These are phyloP conservation scores for Botryotinia calthae DNA, from an alignment of 2,329 filamentous ascomycete species.

Conservation along the genomic window DNA sequence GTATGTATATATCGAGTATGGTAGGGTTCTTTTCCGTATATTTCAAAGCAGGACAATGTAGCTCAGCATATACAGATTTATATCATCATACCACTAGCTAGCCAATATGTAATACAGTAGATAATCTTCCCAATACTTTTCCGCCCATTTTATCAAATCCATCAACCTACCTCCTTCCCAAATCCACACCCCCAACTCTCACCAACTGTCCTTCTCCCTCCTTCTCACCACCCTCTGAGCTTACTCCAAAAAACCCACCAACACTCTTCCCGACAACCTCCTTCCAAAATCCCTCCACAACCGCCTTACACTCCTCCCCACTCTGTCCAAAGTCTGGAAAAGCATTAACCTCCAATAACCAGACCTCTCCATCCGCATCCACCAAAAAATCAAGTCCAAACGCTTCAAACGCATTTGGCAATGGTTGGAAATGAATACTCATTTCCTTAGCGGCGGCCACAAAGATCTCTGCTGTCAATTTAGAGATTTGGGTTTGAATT, in stretches of 20 bases:
- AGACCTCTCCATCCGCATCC: slow-evolving; percentile 56
- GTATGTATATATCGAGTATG: background rate
- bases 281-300: slow-evolving; percentile 76
- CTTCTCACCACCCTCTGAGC: slow-evolving; percentile 30
- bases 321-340: slow-evolving; percentile 97
- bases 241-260: slow-evolving; percentile 61
- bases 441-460: slow-evolving; percentile 81
- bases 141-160: background rate
- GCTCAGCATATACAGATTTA: background rate
- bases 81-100: background rate
- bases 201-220: slow-evolving; percentile 38
- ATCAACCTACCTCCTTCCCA: background rate
- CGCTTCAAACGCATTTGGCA: slow-evolving; percentile 86
- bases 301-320: slow-evolving; percentile 65
- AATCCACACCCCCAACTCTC: slow-evolving; percentile 49
- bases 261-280: slow-evolving; percentile 69
- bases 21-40: background rate
- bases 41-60: background rate
- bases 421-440: slow-evolving; percentile 86
- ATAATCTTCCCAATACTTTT: background rate
- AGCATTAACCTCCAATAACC: slow-evolving; percentile 88
- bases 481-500: slow-evolving; percentile 74
- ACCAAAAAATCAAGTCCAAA: slow-evolving; percentile 92
- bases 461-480: slow-evolving; percentile 73
- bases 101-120: background rate